Conservation (phyloP, 2,329 filamentous ascomycete genomes). For the Huntiella moniliformis region DNA sequence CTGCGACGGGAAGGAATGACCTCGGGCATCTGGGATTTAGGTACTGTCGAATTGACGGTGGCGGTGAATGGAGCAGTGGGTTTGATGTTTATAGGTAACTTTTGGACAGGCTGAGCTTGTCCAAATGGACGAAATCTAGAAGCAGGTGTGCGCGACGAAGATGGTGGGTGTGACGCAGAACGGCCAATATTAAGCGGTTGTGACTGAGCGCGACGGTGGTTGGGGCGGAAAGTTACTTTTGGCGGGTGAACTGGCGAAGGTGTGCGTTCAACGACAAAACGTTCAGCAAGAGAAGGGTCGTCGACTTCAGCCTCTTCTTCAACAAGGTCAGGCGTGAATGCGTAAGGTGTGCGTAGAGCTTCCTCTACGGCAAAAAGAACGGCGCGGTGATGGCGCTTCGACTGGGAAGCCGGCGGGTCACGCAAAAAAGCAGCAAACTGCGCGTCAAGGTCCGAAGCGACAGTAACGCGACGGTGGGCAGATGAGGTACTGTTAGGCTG, state of each 20-base stretch:
- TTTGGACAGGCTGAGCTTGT: neutral
- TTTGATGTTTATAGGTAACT: neutral
- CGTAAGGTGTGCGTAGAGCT: constrained; percentile 62
- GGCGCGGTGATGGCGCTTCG: constrained; percentile 67
- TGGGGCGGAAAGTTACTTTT: constrained; percentile 21
- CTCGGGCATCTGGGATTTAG: neutral
- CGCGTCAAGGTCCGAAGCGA: constrained; percentile 3
- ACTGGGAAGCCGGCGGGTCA: constrained; percentile 42
- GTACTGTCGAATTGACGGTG: neutral
- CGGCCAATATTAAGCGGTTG: constrained; percentile 1
- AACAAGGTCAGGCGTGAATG: constrained; percentile 64
- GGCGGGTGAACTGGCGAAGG: constrained; percentile 29
- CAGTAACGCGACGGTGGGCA: constrained; percentile 1
- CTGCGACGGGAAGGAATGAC: constrained; percentile 9
- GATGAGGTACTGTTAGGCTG: neutral
- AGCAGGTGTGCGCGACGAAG: constrained; percentile 4
- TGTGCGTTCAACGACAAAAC: constrained; percentile 26
- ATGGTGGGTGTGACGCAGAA: neutral
- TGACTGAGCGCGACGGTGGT: constrained; percentile 9
- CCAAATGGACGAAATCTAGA: neutral
- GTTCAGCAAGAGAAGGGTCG: constrained; percentile 49
- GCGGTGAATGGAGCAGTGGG: neutral
- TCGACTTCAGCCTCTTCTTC: constrained; percentile 91
- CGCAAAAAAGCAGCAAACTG: constrained; percentile 17
- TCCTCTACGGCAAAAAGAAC: constrained; percentile 88